Conservation (phyloP, 495 filamentous ascomycete genomes). For the Penicillium egyptiacum region DNA sequence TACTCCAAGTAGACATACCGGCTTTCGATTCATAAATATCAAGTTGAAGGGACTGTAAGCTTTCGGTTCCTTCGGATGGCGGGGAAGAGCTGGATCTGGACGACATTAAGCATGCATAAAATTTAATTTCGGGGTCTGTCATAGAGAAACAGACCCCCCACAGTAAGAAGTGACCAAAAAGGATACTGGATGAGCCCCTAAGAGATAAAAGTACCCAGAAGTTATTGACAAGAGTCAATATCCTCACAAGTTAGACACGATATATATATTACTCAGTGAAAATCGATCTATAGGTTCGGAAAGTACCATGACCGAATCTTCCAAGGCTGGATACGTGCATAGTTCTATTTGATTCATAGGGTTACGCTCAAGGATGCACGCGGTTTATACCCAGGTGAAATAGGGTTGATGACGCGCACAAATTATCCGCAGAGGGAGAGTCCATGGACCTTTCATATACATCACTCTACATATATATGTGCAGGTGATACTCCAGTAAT, state of each 20-base stretch:
- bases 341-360: neutral
- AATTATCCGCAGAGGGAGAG: neutral
- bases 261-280: neutral
- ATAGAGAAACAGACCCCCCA: neutral
- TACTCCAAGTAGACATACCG: neutral
- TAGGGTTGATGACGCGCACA: slow-evolving; percentile 32
- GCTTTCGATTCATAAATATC: neutral
- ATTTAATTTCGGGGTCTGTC: neutral
- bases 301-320: neutral
- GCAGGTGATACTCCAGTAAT: neutral
- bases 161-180: neutral
- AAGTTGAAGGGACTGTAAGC: slow-evolving; percentile 7
- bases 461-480: neutral
- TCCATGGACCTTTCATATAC: neutral
- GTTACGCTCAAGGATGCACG: slow-evolving; percentile 3
- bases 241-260: neutral
- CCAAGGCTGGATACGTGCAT: neutral
- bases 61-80: slow-evolving; percentile 18
- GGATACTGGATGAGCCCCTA: neutral
- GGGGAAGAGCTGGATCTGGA: slow-evolving; percentile 2
- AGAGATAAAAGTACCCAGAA: neutral
- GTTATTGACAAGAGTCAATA: neutral
- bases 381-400: neutral
- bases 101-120: slow-evolving; percentile 3
- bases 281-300: neutral